Evolutionary conservation across 371 early-diverging fungal genomes (phyloP).

Genomic region (Mortierella sp.): DNA sequence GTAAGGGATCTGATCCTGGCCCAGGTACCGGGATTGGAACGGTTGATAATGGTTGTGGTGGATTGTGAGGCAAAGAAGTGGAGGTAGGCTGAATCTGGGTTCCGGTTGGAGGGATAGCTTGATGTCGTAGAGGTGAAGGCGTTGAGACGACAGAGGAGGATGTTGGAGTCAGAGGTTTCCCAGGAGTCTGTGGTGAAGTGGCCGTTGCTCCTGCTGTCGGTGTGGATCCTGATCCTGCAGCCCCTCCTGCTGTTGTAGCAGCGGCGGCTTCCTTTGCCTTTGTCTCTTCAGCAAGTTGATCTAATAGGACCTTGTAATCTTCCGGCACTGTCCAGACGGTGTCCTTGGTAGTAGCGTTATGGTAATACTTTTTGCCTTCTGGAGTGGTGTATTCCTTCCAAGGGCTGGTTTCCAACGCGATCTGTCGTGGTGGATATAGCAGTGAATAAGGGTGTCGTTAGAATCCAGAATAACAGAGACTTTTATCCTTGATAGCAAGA

Average conservation of each 20-base stretch:
- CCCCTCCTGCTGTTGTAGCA: neutral
- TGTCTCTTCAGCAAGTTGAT: conserved; percentile 56
- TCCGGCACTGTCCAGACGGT: conserved; percentile 90
- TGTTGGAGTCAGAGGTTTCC: conserved; percentile 19
- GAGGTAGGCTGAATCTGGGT: conserved; percentile 6
- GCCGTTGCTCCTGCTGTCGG: neutral
- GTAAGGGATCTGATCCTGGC: conserved; percentile 1
- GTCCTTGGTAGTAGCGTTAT: conserved; percentile 82
- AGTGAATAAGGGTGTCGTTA: neutral
- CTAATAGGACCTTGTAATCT: conserved; percentile 71
- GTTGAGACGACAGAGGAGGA: conserved; percentile 35
- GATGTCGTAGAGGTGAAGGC: conserved; percentile 38
- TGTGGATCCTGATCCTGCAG: neutral
- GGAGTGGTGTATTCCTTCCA: conserved; percentile 93
- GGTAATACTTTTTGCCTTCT: conserved; percentile 91
- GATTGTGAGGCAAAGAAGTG: conserved; percentile 5
- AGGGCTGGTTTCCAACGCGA: conserved; percentile 70
- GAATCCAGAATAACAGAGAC: no score
- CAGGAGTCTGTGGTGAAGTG: neutral
- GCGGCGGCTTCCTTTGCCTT: conserved; percentile 50
- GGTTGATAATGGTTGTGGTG: conserved; percentile 13
- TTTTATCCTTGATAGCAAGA: no score
- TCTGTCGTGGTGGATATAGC: conserved; percentile 37
- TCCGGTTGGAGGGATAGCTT: conserved; percentile 12
- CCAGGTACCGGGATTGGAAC: neutral